Conservation (phyloP, 1,139 yeast genomes). For the Debaryomyces coudertii region DNA sequence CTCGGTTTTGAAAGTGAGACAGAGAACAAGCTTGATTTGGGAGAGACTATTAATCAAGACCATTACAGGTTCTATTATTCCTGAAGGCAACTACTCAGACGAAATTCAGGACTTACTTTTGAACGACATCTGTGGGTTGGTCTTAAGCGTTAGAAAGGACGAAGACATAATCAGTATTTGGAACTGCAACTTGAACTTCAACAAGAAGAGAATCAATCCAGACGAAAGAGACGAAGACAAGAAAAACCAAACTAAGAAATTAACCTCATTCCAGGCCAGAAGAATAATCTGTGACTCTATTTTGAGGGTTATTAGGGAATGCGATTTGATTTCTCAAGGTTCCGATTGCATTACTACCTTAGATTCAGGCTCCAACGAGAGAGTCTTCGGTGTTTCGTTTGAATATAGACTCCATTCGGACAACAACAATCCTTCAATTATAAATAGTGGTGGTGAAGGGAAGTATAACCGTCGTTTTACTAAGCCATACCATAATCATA, state of each 20-base stretch:
- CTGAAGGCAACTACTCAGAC: constrained; percentile 29
- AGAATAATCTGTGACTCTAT: constrained; percentile 54
- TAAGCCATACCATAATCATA: constrained; percentile 6
- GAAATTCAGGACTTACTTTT: constrained; percentile 41
- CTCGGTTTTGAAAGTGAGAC: constrained; percentile 28
- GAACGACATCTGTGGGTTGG: constrained; percentile 56
- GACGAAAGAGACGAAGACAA: constrained; percentile 18
- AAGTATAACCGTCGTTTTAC: constrained; percentile 14
- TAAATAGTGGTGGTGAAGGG: constrained; percentile 8
- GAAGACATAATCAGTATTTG: constrained; percentile 57
- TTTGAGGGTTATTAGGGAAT: constrained; percentile 50
- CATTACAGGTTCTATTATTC: constrained; percentile 49
- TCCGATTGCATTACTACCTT: constrained; percentile 34
- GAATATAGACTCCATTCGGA: constrained; percentile 52
- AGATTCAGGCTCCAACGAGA: constrained; percentile 41
- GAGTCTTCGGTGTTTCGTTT: constrained; percentile 49
- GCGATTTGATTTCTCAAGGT: constrained; percentile 46
- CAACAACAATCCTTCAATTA: constrained; percentile 24
- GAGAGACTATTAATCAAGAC: constrained; percentile 52
- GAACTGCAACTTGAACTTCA: constrained; percentile 53
- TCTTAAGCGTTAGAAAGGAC: constrained; percentile 52
- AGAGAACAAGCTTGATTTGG: constrained; percentile 52
- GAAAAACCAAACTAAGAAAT: constrained; percentile 27
- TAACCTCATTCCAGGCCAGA: constrained; percentile 51
- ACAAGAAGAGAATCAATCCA: constrained; percentile 22